Conservation (phyloP, 306 rosid species). For the Pachyrhizus erosus region DNA sequence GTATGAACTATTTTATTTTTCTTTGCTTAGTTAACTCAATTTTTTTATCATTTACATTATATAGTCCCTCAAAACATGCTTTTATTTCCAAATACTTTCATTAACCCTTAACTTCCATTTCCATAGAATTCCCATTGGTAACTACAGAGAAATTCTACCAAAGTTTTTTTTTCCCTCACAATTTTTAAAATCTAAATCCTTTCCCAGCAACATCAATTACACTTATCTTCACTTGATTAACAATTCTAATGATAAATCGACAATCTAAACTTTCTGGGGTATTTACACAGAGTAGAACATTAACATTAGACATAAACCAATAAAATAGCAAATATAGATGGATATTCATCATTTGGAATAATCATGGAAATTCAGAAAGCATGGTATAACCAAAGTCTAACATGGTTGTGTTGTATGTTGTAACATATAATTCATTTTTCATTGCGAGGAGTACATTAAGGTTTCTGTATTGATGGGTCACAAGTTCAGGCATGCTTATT, state of each 20-base stretch:
- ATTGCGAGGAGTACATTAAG: neutral
- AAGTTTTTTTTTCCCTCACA: neutral
- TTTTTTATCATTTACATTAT: neutral
- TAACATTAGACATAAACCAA: neutral
- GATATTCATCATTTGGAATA: neutral
- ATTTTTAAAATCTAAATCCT: slow-evolving; percentile 8
- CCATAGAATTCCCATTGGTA: neutral
- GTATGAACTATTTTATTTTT: neutral
- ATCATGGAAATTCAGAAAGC: neutral
- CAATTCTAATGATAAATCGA: neutral
- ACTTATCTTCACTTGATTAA: neutral
- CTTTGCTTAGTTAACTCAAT: neutral
- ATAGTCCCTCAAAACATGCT: neutral
- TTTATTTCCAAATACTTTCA: neutral
- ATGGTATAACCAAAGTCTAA: neutral
- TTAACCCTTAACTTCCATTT: neutral
- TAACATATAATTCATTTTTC: neutral
- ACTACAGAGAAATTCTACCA: neutral
- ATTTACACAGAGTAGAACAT: neutral
- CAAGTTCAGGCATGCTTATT: neutral
- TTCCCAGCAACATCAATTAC: neutral
- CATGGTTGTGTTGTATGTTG: neutral
- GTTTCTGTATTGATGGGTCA: neutral
- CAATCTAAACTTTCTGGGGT: neutral
- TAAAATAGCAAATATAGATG: slow-evolving; percentile 1